Percentiles rank a stretch among this genome's conserved stretches.
These are phyloP conservation scores for Irpex rosettiformis DNA, from an alignment of 1,284 basidiomycete species.

Conservation along the genomic window DNA sequence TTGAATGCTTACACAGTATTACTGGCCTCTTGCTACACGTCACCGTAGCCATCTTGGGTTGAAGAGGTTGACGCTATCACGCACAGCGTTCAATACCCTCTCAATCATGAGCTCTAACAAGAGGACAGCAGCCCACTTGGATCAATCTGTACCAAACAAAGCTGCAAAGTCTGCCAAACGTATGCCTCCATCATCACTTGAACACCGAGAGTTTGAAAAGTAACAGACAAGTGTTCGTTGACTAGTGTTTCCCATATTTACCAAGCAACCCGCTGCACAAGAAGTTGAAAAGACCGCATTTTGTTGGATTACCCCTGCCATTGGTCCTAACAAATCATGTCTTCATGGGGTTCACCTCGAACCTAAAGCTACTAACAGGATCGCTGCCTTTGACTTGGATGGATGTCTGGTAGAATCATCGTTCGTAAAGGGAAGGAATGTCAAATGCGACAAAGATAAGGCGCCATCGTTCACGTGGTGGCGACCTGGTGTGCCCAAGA, in stretches of 20 bases:
- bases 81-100: neutral
- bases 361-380: conserved; percentile 46
- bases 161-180: conserved; percentile 19
- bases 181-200: neutral
- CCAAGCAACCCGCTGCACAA: conserved; percentile 13
- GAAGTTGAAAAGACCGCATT: conserved; percentile 33
- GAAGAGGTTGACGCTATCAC: too few species aligned
- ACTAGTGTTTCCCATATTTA: conserved; percentile 25
- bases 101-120: conserved; percentile 15
- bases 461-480: conserved; percentile 75
- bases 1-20: neutral
- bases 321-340: conserved; percentile 56
- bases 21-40: neutral
- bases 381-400: conserved; percentile 86
- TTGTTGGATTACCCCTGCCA: conserved; percentile 51
- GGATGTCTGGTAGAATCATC: conserved; percentile 78
- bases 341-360: conserved; percentile 57
- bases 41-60: neutral
- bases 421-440: conserved; percentile 42
- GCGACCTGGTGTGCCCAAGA: conserved; percentile 60
- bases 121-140: conserved; percentile 17
- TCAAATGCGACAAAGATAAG: conserved; percentile 18
- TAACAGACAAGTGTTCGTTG: neutral
- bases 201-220: neutral
- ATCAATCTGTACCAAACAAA: conserved; percentile 6